A percentile compares a stretch with the other conserved stretches of the same genome.
phyloP scores from a whole-genome alignment of 352 stramenopile genomes.

The Thraustochytrium striatum region DNA sequence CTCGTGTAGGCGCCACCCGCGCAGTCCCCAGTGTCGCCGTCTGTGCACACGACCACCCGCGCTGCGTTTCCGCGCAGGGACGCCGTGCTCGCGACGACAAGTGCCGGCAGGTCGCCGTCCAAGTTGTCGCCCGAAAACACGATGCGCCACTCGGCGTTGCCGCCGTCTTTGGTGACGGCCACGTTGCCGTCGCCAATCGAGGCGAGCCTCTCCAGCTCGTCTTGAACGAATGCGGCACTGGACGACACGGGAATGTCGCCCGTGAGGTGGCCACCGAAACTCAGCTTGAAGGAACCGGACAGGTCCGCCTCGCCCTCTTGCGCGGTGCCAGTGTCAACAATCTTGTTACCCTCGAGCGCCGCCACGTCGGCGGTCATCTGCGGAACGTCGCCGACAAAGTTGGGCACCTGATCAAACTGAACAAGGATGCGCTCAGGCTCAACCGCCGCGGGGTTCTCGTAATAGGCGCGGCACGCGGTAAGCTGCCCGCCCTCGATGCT shows the following conservation, averaged over 20 bases:
- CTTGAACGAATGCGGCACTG: slow-evolving; percentile 60
- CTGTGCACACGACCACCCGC: slow-evolving; percentile 20
- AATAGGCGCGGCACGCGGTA: slow-evolving; percentile 70
- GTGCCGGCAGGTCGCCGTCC: slow-evolving; percentile 62
- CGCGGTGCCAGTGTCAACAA: slow-evolving; percentile 72
- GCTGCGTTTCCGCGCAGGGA: slow-evolving; percentile 24
- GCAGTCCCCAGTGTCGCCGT: slow-evolving; percentile 26
- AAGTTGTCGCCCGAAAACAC: slow-evolving; percentile 74
- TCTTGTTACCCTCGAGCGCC: slow-evolving; percentile 75
- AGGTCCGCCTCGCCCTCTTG: slow-evolving; percentile 75
- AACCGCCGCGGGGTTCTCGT: slow-evolving; percentile 55
- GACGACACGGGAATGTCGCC: slow-evolving; percentile 64
- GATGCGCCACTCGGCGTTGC: slow-evolving; percentile 71
- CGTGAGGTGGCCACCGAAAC: slow-evolving; percentile 77
- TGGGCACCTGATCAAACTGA: slow-evolving; percentile 74
- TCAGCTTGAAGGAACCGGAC: slow-evolving; percentile 80
- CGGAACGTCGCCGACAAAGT: slow-evolving; percentile 77
- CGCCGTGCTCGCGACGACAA: slow-evolving; percentile 53
- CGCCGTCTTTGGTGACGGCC: slow-evolving; percentile 57
- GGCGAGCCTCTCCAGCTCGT: slow-evolving; percentile 68
- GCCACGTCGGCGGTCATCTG: slow-evolving; percentile 73
- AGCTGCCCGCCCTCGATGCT: slow-evolving; percentile 59
- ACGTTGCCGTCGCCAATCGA: slow-evolving; percentile 74
- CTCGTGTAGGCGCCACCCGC: not conserved
- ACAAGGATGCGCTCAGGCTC: slow-evolving; percentile 70